phyloP scores from a whole-genome alignment of 345 rosid species.

The Eucalyptus viminalis region DNA sequence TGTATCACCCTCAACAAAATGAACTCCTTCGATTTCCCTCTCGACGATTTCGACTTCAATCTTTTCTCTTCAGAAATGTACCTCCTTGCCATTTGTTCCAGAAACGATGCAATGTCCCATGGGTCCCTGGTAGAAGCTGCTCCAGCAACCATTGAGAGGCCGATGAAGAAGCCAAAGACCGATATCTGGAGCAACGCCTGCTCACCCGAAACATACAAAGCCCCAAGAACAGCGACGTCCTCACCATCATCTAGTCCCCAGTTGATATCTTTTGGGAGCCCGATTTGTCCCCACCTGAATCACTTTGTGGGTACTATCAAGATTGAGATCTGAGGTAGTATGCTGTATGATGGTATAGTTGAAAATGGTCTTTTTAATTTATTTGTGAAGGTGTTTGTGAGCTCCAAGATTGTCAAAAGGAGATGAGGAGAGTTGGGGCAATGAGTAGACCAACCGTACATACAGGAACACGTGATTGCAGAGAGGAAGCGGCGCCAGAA shows the following conservation, averaged over 20 bases:
- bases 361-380: slow-evolving; percentile 27
- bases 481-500: slow-evolving; percentile 79
- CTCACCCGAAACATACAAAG: background rate
- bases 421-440: background rate
- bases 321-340: background rate
- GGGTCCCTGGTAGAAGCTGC: background rate
- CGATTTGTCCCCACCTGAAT: background rate
- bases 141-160: background rate
- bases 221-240: background rate
- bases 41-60: background rate
- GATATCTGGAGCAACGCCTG: slow-evolving; percentile 9
- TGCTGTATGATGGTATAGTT: slow-evolving; percentile 10
- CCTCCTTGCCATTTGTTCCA: background rate
- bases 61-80: background rate
- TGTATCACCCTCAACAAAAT: background rate
- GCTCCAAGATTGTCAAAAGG: background rate
- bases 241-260: slow-evolving; percentile 18
- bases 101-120: background rate
- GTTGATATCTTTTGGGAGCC: slow-evolving; percentile 27
- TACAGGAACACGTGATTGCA: slow-evolving; percentile 69
- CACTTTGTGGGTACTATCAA: no score
- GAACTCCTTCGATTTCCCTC: background rate
- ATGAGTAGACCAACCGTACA: slow-evolving; percentile 22
- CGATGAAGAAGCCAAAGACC: slow-evolving; percentile 22
- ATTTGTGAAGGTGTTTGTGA: background rate